These are phyloP conservation scores for Cercospora janseana DNA, from an alignment of 2,329 filamentous ascomycete genomes.

Conservation along the genomic window DNA sequence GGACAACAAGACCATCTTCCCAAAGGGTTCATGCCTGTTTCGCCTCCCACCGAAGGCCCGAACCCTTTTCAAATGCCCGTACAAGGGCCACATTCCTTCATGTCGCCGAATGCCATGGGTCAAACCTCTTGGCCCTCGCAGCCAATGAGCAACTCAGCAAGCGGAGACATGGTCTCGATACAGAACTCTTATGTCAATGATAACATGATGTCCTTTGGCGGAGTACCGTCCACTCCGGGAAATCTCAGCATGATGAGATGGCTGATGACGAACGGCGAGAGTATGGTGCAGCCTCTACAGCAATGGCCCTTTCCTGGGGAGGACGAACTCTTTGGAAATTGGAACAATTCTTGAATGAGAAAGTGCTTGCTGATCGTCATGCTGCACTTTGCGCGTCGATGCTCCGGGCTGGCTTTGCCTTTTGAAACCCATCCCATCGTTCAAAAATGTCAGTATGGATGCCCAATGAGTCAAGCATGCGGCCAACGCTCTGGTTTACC, in stretches of 20 bases:
- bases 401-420: no score
- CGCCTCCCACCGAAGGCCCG: background rate
- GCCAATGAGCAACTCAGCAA: background rate
- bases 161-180: background rate
- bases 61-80: background rate
- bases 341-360: background rate
- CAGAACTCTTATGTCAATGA: background rate
- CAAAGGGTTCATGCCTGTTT: background rate
- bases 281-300: background rate
- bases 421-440: constrained; percentile 11
- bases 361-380: no score
- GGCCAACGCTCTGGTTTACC: constrained; percentile 10
- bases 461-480: constrained; percentile 10
- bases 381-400: no score
- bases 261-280: background rate
- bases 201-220: background rate
- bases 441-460: constrained; percentile 6
- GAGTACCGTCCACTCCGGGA: background rate
- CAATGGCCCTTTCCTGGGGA: background rate
- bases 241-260: background rate
- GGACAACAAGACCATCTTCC: background rate
- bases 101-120: background rate
- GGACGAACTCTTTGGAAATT: background rate
- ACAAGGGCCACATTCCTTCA: background rate
- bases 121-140: background rate